phyloP scores from a whole-genome alignment of 2,329 filamentous ascomycete genomes.

The Cladosporium sphaerospermum region DNA sequence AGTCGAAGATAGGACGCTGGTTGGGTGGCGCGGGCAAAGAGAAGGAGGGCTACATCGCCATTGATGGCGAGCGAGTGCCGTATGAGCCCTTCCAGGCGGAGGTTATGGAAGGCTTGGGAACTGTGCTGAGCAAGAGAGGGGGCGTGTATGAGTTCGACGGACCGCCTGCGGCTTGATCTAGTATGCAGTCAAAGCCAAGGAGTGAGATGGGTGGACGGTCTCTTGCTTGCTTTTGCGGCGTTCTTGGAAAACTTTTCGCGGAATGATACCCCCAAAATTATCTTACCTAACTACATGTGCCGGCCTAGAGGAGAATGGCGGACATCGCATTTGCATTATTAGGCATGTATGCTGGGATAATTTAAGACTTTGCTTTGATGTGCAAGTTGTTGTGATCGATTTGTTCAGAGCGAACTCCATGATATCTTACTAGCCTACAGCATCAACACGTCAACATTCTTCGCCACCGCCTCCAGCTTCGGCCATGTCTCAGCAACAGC shows the following conservation, averaged over 20 bases:
- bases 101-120: slow-evolving; percentile 73
- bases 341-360: no score
- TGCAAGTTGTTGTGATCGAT: no score
- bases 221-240: no score
- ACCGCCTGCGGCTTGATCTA: slow-evolving; percentile 17
- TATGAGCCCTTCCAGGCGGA: slow-evolving; percentile 91
- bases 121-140: slow-evolving; percentile 71
- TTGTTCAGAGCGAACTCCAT: no score
- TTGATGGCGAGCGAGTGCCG: slow-evolving; percentile 82
- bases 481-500: slow-evolving; percentile 60
- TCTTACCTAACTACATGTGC: background rate
- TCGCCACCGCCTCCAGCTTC: slow-evolving; percentile 23
- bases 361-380: no score
- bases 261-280: background rate
- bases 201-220: no score
- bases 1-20: slow-evolving; percentile 23
- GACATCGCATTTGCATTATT: no score
- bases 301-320: no score
- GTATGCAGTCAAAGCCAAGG: background rate
- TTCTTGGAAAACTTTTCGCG: background rate
- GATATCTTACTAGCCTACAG: background rate
- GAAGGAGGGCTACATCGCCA: slow-evolving; percentile 77
- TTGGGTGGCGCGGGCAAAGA: slow-evolving; percentile 39
- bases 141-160: slow-evolving; percentile 60
- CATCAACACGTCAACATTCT: slow-evolving; percentile 32